Conservation (phyloP, 345 rosid species). For the Fremontodendron californicum region DNA sequence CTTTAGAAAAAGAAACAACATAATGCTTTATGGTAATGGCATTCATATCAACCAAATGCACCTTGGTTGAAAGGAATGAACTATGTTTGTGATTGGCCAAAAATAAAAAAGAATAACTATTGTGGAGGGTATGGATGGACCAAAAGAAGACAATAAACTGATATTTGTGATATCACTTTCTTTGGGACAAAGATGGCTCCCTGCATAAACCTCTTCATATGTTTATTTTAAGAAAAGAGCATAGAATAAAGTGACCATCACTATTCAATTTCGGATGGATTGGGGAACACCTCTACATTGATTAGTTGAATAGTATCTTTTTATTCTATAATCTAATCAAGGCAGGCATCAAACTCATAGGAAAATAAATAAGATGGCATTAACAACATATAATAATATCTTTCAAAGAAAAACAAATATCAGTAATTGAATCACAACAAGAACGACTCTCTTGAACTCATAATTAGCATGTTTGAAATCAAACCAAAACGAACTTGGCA, state of each 20-base stretch:
- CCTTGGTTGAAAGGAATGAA: not conserved
- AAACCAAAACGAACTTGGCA: not conserved
- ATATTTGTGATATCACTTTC: not conserved
- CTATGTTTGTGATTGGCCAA: not conserved
- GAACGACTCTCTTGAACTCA: not conserved
- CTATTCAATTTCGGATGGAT: not conserved
- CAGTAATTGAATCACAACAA: not conserved
- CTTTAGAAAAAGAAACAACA: not conserved
- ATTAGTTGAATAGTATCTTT: not conserved
- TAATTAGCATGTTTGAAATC: not conserved
- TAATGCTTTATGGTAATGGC: not conserved
- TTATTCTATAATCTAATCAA: not conserved
- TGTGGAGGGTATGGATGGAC: not conserved
- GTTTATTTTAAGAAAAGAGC: not conserved
- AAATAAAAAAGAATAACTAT: not conserved
- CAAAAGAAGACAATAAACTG: not conserved
- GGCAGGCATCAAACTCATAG: not conserved
- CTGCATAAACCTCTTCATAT: not conserved
- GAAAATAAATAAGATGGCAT: not conserved
- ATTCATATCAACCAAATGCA: not conserved
- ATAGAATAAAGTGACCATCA: not conserved
- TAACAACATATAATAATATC: not conserved
- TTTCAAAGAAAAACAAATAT: not conserved
- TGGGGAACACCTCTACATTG: not conserved
- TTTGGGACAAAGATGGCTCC: not conserved